Evolutionary conservation across 495 filamentous ascomycete genomes (phyloP).

Genomic region (Neohortaea acidophila): DNA sequence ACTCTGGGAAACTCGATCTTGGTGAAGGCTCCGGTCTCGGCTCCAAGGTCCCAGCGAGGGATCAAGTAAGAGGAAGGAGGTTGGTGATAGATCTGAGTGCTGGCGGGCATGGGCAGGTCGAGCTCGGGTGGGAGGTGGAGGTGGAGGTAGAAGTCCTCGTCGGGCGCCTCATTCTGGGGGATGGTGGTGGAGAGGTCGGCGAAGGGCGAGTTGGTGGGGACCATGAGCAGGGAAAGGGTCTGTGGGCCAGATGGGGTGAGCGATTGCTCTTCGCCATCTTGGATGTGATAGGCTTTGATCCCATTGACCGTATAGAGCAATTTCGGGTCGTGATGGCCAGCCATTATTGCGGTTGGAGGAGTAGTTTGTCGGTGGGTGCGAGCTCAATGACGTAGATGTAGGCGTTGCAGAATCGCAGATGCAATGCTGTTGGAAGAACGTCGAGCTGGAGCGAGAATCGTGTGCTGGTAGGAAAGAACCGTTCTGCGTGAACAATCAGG

Average conservation of each 20-base stretch:
- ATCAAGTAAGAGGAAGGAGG: slow-evolving; percentile 80
- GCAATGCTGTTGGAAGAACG: no score
- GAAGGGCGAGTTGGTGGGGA: slow-evolving; percentile 63
- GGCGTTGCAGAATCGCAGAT: no score
- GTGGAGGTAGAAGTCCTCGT: slow-evolving; percentile 92
- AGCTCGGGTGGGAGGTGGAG: slow-evolving; percentile 86
- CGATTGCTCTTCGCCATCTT: slow-evolving; percentile 66
- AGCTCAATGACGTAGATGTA: no score
- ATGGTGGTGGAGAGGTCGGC: slow-evolving; percentile 43
- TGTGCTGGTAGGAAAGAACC: no score
- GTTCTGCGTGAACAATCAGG: no score
- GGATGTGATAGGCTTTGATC: slow-evolving; percentile 74
- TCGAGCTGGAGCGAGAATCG: no score
- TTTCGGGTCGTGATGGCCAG: slow-evolving; percentile 49
- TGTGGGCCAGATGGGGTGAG: slow-evolving; percentile 76
- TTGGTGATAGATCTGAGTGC: slow-evolving; percentile 89
- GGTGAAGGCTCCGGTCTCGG: slow-evolving; percentile 76
- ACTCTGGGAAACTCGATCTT: slow-evolving; percentile 72
- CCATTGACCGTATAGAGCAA: slow-evolving; percentile 71
- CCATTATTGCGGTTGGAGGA: slow-evolving; percentile 22
- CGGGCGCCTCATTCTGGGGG: slow-evolving; percentile 41
- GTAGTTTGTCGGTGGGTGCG: no score
- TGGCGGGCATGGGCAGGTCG: slow-evolving; percentile 76
- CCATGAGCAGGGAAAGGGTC: slow-evolving; percentile 83
- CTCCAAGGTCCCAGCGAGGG: slow-evolving; percentile 80